Evolutionary conservation across 2,329 filamentous ascomycete species (phyloP).

Genomic region (Ceratocystis variospora): DNA sequence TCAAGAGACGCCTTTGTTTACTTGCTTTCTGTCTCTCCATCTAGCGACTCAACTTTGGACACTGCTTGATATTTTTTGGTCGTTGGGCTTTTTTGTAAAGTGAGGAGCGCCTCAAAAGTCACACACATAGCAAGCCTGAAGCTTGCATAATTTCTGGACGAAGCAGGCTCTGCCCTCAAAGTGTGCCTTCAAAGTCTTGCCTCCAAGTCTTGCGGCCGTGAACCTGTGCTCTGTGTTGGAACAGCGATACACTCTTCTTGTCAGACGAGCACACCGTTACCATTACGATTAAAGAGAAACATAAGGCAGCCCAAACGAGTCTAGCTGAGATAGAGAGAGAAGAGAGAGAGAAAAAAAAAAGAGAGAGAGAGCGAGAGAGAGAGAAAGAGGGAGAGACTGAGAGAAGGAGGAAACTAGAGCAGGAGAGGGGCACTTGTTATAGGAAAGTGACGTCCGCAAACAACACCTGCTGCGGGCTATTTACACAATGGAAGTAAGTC

Average conservation of each 20-base stretch:
- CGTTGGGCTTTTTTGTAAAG: background rate
- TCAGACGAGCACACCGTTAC: background rate
- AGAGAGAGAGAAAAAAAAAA: too few relatives aligned
- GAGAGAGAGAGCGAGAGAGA: too few relatives aligned
- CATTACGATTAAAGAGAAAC: background rate
- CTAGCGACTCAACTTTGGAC: too few relatives aligned
- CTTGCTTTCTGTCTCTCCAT: too few relatives aligned
- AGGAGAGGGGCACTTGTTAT: background rate
- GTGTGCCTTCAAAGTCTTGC: too few relatives aligned
- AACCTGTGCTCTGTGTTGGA: too few relatives aligned
- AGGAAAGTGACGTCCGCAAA: background rate
- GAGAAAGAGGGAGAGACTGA: too few relatives aligned
- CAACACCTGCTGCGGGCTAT: background rate
- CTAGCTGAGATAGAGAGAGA: too few relatives aligned
- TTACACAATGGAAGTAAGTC: constrained; percentile 2
- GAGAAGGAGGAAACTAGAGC: too few relatives aligned
- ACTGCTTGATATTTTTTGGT: background rate
- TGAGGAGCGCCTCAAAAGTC: background rate
- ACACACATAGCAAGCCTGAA: background rate
- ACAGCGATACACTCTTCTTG: background rate
- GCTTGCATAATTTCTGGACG: background rate
- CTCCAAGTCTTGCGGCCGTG: too few relatives aligned
- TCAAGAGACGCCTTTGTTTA: background rate
- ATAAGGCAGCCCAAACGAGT: background rate
- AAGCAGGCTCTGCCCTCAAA: too few relatives aligned